Evolutionary conservation across 495 filamentous ascomycete genomes (phyloP).

Genomic region (Podospora conica): DNA sequence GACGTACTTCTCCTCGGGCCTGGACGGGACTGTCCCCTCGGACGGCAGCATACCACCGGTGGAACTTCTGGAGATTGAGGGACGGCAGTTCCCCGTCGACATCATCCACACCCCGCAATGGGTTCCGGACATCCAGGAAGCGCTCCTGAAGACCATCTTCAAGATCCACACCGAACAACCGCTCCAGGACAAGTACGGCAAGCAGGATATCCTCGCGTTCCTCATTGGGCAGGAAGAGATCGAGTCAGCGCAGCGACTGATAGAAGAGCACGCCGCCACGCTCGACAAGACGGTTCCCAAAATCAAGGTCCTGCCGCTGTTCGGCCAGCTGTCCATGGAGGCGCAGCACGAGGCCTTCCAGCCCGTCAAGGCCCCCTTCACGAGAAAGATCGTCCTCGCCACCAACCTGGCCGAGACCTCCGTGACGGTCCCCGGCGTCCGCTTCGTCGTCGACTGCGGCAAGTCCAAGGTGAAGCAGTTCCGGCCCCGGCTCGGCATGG

Average conservation of each 20-base stretch:
- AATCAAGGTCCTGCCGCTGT: slow-evolving; percentile 44
- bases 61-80: slow-evolving; percentile 68
- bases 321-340: slow-evolving; percentile 52
- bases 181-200: slow-evolving; percentile 57
- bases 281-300: slow-evolving; percentile 72
- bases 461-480: slow-evolving; percentile 94
- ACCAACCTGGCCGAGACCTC: slow-evolving; percentile 99
- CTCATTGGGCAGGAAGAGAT: slow-evolving; percentile 92
- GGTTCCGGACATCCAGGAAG: slow-evolving; percentile 76
- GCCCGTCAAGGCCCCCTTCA: slow-evolving; percentile 61
- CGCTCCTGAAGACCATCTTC: slow-evolving; percentile 76
- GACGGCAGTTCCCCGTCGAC: slow-evolving; percentile 82
- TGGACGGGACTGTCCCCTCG: not conserved
- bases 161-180: slow-evolving; percentile 83
- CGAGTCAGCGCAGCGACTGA: slow-evolving; percentile 68
- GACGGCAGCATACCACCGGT: slow-evolving; percentile 15
- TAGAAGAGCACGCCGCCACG: slow-evolving; percentile 68
- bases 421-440: slow-evolving; percentile 88
- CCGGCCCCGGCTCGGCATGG: slow-evolving; percentile 74
- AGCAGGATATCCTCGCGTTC: slow-evolving; percentile 78
- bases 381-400: slow-evolving; percentile 82
- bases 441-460: slow-evolving; percentile 86
- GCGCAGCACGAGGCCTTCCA: slow-evolving; percentile 83
- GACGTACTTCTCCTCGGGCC: slow-evolving; percentile 57
- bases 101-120: slow-evolving; percentile 69